Conservation (phyloP, 2,329 filamentous ascomycete species). For the Ascochyta clinopodiicola region DNA sequence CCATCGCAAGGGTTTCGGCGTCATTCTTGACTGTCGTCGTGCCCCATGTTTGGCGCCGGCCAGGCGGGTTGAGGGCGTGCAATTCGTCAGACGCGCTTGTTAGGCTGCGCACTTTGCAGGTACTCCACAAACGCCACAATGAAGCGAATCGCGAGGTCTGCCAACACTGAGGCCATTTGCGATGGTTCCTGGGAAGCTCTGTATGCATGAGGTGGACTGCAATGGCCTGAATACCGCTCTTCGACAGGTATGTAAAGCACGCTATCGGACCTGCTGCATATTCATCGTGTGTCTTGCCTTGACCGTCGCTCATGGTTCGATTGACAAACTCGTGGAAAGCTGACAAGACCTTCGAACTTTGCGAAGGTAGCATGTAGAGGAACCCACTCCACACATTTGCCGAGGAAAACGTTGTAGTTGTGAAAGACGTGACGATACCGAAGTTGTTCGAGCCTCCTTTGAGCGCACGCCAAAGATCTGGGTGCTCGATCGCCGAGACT, state of each 20-base stretch:
- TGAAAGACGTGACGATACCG: constrained; percentile 45
- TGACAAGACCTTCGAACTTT: constrained; percentile 17
- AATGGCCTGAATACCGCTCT: constrained; percentile 60
- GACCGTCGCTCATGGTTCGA: constrained; percentile 7
- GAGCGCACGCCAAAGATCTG: constrained; percentile 41
- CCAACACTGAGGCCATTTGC: constrained; percentile 44
- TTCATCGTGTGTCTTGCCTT: constrained; percentile 37
- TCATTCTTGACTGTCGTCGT: constrained; percentile 50
- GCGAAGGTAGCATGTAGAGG: constrained; percentile 21
- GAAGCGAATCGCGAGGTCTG: constrained; percentile 36
- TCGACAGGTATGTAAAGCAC: constrained; percentile 64
- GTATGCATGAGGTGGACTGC: constrained; percentile 53
- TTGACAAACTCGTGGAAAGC: constrained; percentile 19
- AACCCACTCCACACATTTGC: constrained; percentile 46
- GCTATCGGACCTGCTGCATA: constrained; percentile 59
- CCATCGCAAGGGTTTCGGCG: constrained; percentile 34
- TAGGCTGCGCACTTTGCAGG: constrained; percentile 40
- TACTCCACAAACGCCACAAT: constrained; percentile 47
- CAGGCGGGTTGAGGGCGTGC: constrained; percentile 39
- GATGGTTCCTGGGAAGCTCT: constrained; percentile 15
- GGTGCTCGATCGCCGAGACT: constrained; percentile 34
- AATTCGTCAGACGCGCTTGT: constrained; percentile 46
- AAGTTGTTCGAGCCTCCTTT: constrained; percentile 49
- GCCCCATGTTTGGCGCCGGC: constrained; percentile 41
- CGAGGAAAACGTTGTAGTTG: constrained; percentile 24